phyloP scores from a whole-genome alignment of 2,329 filamentous ascomycete genomes.

The Aschersonia sp. region DNA sequence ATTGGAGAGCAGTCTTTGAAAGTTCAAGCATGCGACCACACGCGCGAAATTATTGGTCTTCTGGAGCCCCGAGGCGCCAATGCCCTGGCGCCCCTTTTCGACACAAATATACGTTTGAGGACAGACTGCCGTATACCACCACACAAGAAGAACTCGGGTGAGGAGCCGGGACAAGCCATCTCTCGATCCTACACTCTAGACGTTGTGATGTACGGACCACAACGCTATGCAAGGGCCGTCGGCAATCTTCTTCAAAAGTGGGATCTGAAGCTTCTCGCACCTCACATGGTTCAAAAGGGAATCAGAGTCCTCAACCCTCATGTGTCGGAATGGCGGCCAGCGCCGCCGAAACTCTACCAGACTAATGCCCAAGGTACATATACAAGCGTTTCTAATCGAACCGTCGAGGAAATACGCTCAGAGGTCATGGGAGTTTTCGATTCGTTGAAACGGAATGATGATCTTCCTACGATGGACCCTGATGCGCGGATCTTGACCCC shows the following conservation, averaged over 20 bases:
- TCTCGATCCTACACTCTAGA: slow-evolving; percentile 50
- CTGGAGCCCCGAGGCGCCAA: slow-evolving; percentile 53
- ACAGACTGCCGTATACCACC: slow-evolving; percentile 57
- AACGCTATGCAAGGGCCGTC: slow-evolving; percentile 47
- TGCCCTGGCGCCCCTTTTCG: slow-evolving; percentile 59
- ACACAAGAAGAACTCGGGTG: slow-evolving; percentile 46
- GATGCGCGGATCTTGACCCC: slow-evolving; percentile 45
- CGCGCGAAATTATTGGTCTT: slow-evolving; percentile 57
- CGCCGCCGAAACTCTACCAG: slow-evolving; percentile 18
- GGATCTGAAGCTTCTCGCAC: slow-evolving; percentile 53
- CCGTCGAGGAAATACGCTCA: slow-evolving; percentile 71
- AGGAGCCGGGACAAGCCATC: slow-evolving; percentile 46
- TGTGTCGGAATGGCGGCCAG: slow-evolving; percentile 31
- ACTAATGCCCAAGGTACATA: slow-evolving; percentile 13
- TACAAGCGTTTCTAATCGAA: slow-evolving; percentile 33
- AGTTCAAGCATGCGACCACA: slow-evolving; percentile 63
- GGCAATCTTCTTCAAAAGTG: slow-evolving; percentile 50
- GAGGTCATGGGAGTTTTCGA: slow-evolving; percentile 85
- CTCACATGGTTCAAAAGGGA: slow-evolving; percentile 49
- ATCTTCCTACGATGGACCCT: slow-evolving; percentile 60
- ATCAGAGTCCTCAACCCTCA: slow-evolving; percentile 69
- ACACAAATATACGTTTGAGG: slow-evolving; percentile 50
- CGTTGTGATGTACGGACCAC: slow-evolving; percentile 66
- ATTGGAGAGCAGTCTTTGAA: slow-evolving; percentile 37
- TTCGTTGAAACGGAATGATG: slow-evolving; percentile 59